phyloP scores from a whole-genome alignment of 441 rosid genomes.

The Erodium chrysanthum region DNA sequence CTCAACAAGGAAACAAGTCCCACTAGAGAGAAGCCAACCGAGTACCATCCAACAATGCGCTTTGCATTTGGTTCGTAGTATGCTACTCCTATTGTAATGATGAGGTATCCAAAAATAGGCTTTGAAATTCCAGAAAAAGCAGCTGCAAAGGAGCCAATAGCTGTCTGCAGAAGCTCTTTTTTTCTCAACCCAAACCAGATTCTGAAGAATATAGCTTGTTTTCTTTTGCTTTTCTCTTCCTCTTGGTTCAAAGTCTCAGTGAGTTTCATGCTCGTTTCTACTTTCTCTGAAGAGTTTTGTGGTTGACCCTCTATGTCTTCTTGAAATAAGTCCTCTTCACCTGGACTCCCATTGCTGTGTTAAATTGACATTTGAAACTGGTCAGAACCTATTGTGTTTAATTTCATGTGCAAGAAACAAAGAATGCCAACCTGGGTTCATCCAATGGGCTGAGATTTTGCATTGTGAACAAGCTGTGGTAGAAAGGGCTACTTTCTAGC shows the following conservation, averaged over 20 bases:
- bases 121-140: constrained; percentile 60
- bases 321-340: constrained; percentile 17
- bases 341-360: not conserved
- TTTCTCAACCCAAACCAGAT: constrained; percentile 45
- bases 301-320: constrained; percentile 16
- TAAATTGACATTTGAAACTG: not conserved
- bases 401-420: not conserved
- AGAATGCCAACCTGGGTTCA: constrained; percentile 31
- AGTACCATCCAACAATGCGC: constrained; percentile 33
- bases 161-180: constrained; percentile 32
- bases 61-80: constrained; percentile 35
- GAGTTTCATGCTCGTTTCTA: constrained; percentile 7
- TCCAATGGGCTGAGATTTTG: constrained; percentile 32
- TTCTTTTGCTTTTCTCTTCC: constrained; percentile 15
- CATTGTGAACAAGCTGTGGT: constrained; percentile 33
- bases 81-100: constrained; percentile 49
- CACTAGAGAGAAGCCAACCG: constrained; percentile 35
- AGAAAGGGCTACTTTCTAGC: constrained; percentile 37
- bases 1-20: constrained; percentile 46
- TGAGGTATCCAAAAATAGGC: constrained; percentile 55
- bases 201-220: constrained; percentile 35
- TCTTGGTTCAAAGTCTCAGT: constrained; percentile 20
- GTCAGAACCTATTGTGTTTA: not conserved
- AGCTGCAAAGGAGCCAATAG: constrained; percentile 49
- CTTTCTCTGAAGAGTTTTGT: not conserved